phyloP scores from a whole-genome alignment of 306 rosid species.

The Carpinus fangiana region DNA sequence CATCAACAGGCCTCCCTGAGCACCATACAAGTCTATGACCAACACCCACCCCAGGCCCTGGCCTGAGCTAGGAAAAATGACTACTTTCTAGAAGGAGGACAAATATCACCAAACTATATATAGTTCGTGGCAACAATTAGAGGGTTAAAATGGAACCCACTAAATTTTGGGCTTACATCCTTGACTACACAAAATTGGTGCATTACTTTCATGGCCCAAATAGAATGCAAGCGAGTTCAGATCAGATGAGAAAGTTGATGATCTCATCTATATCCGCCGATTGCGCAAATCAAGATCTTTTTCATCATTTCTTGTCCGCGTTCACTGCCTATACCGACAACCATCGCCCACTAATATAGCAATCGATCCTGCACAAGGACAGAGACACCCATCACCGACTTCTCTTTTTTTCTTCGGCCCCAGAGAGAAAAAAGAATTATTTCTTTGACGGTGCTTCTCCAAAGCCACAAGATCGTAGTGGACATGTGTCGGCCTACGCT shows the following conservation, averaged over 20 bases:
- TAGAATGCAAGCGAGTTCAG: neutral
- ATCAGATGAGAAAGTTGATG: neutral
- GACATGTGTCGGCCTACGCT: neutral
- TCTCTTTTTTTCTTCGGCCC: neutral
- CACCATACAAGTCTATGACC: too few relatives aligned
- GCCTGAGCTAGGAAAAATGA: too few relatives aligned
- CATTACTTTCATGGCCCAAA: too few relatives aligned
- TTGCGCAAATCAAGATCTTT: slow-evolving; percentile 9
- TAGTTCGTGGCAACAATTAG: too few relatives aligned
- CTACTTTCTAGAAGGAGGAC: too few relatives aligned
- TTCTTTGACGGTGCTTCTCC: neutral
- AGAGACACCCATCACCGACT: slow-evolving; percentile 10
- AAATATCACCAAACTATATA: too few relatives aligned
- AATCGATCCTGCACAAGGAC: neutral
- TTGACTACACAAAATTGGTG: too few relatives aligned
- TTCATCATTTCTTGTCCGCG: neutral
- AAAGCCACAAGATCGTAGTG: neutral
- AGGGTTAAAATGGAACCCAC: neutral
- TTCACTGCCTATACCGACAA: slow-evolving; percentile 18
- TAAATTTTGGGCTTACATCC: too few relatives aligned
- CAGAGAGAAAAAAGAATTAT: too few relatives aligned
- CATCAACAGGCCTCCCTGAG: too few relatives aligned
- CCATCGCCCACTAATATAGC: neutral
- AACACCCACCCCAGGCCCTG: too few relatives aligned
- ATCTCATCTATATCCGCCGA: neutral